These are phyloP conservation scores for Fraxinus platypoda DNA, from an alignment of 305 asterid genomes.

Conservation along the genomic window DNA sequence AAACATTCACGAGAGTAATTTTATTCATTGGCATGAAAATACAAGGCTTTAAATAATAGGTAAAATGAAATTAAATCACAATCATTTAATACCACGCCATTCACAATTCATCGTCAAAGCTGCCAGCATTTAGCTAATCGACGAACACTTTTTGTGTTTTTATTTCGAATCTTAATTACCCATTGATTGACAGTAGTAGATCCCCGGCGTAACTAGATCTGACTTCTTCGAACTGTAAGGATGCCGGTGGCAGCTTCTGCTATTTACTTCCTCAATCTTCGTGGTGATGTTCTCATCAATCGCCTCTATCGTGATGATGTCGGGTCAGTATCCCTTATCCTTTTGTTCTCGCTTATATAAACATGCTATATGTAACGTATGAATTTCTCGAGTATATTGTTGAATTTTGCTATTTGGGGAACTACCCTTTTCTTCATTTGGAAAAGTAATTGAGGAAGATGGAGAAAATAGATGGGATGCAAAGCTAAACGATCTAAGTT, in stretches of 20 bases:
- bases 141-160: neutral
- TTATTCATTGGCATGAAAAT: too few species aligned
- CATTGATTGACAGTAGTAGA: neutral
- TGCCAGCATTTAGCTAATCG: neutral
- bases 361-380: too few species aligned
- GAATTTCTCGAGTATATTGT: neutral
- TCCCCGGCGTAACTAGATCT: constrained; percentile 28
- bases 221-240: constrained; percentile 38
- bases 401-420: neutral
- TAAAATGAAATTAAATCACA: too few species aligned
- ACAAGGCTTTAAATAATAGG: too few species aligned
- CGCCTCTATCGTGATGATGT: constrained; percentile 99
- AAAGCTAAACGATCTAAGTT: neutral
- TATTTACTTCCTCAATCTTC: constrained; percentile 87
- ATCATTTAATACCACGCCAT: too few species aligned
- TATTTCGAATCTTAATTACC: neutral
- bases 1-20: too few species aligned
- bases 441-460: neutral
- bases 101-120: too few species aligned
- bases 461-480: neutral
- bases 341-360: too few species aligned
- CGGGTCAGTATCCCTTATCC: constrained; percentile 47
- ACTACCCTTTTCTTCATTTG: neutral
- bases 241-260: constrained; percentile 99
- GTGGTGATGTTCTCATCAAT: constrained; percentile 97